Conservation (phyloP, 805 yeast genomes). For the Geotrichum ghanense region DNA sequence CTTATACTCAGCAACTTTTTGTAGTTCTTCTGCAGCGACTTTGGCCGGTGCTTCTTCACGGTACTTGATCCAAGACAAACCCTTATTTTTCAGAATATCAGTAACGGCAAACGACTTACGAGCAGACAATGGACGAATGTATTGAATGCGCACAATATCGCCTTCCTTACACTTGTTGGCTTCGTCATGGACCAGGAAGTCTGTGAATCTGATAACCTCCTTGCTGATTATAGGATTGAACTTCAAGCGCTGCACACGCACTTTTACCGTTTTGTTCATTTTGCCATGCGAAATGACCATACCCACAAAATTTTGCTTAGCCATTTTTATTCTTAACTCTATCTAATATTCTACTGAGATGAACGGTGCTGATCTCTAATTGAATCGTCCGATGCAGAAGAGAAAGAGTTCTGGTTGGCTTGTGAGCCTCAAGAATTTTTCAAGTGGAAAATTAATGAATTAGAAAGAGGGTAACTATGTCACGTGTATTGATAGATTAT, state of each 20-base stretch:
- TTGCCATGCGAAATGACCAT: constrained; percentile 92
- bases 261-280: constrained; percentile 92
- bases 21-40: constrained; percentile 56
- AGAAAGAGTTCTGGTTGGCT: background rate
- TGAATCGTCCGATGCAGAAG: background rate
- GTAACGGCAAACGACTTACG: constrained; percentile 84
- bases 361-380: background rate
- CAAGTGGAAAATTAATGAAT: background rate
- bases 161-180: constrained; percentile 87
- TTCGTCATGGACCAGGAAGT: constrained; percentile 88
- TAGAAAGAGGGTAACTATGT: background rate
- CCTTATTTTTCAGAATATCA: constrained; percentile 77
- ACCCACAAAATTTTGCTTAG: constrained; percentile 83
- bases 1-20: constrained; percentile 43
- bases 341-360: background rate
- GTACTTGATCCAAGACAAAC: constrained; percentile 81
- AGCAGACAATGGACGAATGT: constrained; percentile 69
- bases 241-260: constrained; percentile 67
- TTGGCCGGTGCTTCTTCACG: constrained; percentile 58
- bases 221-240: constrained; percentile 43
- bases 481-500: background rate
- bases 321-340: constrained; percentile 38
- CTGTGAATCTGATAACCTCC: constrained; percentile 67
- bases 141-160: constrained; percentile 85
- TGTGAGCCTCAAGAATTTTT: background rate